Conservation (phyloP, 1,284 basidiomycete genomes). For the Laetiporus sulphureus region DNA sequence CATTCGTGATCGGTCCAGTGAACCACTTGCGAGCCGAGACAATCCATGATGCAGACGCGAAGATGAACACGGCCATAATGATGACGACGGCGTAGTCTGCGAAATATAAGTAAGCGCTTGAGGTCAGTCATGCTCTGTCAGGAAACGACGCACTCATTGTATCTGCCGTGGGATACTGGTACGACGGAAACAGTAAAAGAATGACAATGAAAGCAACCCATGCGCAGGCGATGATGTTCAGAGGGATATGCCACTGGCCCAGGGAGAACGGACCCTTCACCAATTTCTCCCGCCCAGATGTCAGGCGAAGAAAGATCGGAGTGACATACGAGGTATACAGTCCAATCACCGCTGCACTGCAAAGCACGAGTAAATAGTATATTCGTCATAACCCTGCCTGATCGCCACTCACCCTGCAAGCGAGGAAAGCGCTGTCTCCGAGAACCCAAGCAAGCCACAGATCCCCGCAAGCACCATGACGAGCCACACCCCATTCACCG, state of each 20-base stretch:
- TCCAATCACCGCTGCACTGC: conserved; percentile 63
- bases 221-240: conserved; percentile 52
- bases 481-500: conserved; percentile 70
- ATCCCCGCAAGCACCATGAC: conserved; percentile 54
- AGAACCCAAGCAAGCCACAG: conserved; percentile 63
- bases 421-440: conserved; percentile 52
- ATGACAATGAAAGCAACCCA: conserved; percentile 63
- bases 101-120: not conserved
- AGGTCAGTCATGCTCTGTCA: conserved; percentile 2
- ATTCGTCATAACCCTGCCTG: not conserved
- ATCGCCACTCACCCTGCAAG: conserved; percentile 53
- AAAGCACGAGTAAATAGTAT: not conserved
- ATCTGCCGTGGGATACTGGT: conserved; percentile 33
- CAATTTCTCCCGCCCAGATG: conserved; percentile 52
- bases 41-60: conserved; percentile 57
- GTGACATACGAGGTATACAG: conserved; percentile 61
- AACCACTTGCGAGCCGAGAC: conserved; percentile 68
- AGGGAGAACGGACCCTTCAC: conserved; percentile 54
- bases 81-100: conserved; percentile 64
- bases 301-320: conserved; percentile 66
- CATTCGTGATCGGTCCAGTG: conserved; percentile 53
- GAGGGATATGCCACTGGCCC: conserved; percentile 52
- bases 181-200: conserved; percentile 53
- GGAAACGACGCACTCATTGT: conserved; percentile 45
- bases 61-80: conserved; percentile 56